Evolutionary conservation across 2,329 filamentous ascomycete species (phyloP), one percentile per base, ranked within the genome.

Genomic region (Gliomastix tumulicola): DNA sequence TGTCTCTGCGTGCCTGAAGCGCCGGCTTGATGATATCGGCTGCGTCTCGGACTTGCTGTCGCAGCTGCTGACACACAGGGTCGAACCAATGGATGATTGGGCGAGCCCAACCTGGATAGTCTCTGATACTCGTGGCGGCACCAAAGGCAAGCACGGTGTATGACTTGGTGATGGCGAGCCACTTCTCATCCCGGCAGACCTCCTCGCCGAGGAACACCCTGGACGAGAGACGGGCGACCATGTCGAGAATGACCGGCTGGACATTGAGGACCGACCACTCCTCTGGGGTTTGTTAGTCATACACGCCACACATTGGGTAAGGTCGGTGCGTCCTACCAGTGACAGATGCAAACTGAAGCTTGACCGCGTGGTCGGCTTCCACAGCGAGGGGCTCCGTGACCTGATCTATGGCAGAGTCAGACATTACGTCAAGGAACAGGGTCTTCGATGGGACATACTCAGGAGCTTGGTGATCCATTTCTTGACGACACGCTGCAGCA

Each of bases 21-120:
- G 71, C 30, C 0, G 72, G 69, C 4, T 3, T 11, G 21, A 46
- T 36, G 25, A 42, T 30, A 17, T 21, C 30, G 17, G 33, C 36
- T 12, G 41, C 30, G 9, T 36, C 25, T 3, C n/a, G 8, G 5
- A 41, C 31, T 32, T 36, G 23, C 11, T 18, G 19, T 17, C 32
- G 40, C 4, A 65, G 40, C 11, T 62, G 59, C 30, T 59, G 50
- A 23, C 52, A 58, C 17, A 62, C 51, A 2, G 63, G 56, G 34
- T 56, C 58, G 43, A 59, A 56, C 49, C 62, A 69, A 41, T 68
- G 61, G 3, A 71, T 42, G 4, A 76, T 36, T 1, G 66, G 63
- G 4, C 71, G 65, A 6, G 73, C 44, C 5, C 63, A 54, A 4
- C 51, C 53, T 0, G 72, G 70, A 7, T 68, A 55, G 36, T 68